Conservation (phyloP, 495 filamentous ascomycete genomes). For the Penicillium turbatum region DNA sequence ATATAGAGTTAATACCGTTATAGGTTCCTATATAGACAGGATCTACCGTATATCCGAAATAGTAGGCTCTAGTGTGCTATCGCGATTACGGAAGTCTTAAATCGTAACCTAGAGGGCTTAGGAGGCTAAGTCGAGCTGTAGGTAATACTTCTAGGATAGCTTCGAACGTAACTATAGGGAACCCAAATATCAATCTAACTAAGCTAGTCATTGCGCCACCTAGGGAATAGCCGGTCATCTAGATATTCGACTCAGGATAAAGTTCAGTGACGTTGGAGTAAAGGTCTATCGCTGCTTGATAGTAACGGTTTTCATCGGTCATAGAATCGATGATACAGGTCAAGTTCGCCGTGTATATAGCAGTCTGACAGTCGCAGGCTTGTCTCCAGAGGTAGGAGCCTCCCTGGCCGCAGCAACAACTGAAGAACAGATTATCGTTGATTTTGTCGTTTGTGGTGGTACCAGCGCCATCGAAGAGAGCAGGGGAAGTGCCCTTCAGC, state of each 20-base stretch:
- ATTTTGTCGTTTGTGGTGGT: conserved; percentile 96
- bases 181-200: conserved; percentile 83
- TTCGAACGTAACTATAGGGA: conserved; percentile 85
- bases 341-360: conserved; percentile 82
- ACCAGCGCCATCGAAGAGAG: conserved; percentile 90
- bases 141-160: conserved; percentile 86
- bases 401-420: conserved; percentile 94
- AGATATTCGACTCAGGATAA: conserved; percentile 81
- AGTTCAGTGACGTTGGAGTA: conserved; percentile 88
- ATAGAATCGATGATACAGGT: conserved; percentile 78
- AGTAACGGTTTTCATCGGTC: conserved; percentile 81
- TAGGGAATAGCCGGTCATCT: conserved; percentile 85
- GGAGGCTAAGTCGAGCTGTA: conserved; percentile 78
- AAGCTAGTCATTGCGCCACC: conserved; percentile 83
- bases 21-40: conserved; percentile 93
- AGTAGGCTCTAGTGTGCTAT: conserved; percentile 72
- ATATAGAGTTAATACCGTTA: conserved; percentile 80
- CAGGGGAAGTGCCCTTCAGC: conserved; percentile 83
- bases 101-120: conserved; percentile 72
- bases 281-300: conserved; percentile 77
- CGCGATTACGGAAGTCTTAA: conserved; percentile 65
- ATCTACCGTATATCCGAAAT: conserved; percentile 94
- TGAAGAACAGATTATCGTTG: conserved; percentile 97
- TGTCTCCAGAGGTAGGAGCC: conserved; percentile 81
- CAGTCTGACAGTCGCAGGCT: conserved; percentile 84